Evolutionary conservation across 139 green algal species (phyloP).

Genomic region (Yamagishiella unicocca): DNA sequence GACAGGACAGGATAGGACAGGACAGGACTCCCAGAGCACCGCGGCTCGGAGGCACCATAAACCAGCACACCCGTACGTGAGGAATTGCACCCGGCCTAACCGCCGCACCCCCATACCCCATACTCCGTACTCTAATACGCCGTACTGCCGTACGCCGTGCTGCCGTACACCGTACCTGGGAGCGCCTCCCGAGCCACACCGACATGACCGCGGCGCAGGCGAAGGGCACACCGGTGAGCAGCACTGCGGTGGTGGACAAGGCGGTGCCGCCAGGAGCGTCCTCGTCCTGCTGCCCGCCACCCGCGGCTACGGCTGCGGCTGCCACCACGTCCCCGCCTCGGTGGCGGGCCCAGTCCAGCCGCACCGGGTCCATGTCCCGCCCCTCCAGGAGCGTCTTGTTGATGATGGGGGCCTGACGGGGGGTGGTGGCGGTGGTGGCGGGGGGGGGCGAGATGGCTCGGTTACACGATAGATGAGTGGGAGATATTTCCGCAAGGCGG

Average conservation of each 20-base stretch:
- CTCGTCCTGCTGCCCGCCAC: neutral
- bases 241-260: slow-evolving; percentile 35
- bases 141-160: too few species aligned
- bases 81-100: too few species aligned
- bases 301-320: neutral
- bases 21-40: too few species aligned
- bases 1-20: too few species aligned
- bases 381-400: slow-evolving; percentile 33
- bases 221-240: slow-evolving; percentile 62
- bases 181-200: slow-evolving; percentile 47
- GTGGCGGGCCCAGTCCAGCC: slow-evolving; percentile 19
- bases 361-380: slow-evolving; percentile 17
- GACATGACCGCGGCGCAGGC: slow-evolving; percentile 38
- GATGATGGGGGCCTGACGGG: slow-evolving; percentile 47
- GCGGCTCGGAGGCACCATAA: too few species aligned
- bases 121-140: too few species aligned
- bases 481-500: too few species aligned
- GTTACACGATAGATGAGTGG: too few species aligned
- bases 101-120: too few species aligned
- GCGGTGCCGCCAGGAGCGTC: neutral
- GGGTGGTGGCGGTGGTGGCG: neutral
- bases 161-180: slow-evolving; percentile 51
- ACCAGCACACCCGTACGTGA: too few species aligned
- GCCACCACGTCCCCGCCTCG: neutral
- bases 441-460: too few species aligned